Evolutionary conservation across 345 rosid species (phyloP), one percentile per base, ranked within the genome.

Genomic region (Nephelium lappaceum): DNA sequence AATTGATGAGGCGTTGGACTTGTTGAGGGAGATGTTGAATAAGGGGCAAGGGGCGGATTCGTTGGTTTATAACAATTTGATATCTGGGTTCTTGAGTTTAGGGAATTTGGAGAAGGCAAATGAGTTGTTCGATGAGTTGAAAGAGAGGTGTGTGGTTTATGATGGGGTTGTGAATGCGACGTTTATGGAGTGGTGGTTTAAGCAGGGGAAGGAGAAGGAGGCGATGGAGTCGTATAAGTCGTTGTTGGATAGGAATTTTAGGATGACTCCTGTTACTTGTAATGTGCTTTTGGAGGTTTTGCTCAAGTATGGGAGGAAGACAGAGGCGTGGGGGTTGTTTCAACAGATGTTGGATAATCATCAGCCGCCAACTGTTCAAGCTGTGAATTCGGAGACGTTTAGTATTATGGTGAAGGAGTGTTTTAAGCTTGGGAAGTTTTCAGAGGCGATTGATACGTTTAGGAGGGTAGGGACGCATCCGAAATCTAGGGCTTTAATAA

Each of bases 11-110:
- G 98, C 98, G 0, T 85, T 93, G 75, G 95, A 92, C 78, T 78
- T 97, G 65, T 81, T 97, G 78, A 90, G 93, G 69, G 98, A 93
- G 82, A 97, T 94, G 98, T 81, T 97, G 88, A 86, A 81, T 69
- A 94, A 86, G 83, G 98, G 98, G 42, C 94, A 90, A n/a, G 99
- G 98, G 21, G 98, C 99, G 0, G 99, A 94, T 85, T 94, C 99
- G 0, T 62, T 90, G 79, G 98, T 94, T 14, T 97, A 89, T 79
- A 94, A 89, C 49, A 97, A 93, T 76, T 75, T 97, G 80, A 92
- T 97, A 11, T 83, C 80, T 16, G 99, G 97, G 41, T 97, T 84
- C 63, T 81, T 97, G 86, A 91, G 90, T 15, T 77, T 87, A 85
- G 99, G 89, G 41, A 91, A 94, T 69, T 76, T 92, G 79, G 91